These are phyloP conservation scores for Xylaria arbuscula DNA, from an alignment of 2,329 filamentous ascomycete species.

Conservation along the genomic window DNA sequence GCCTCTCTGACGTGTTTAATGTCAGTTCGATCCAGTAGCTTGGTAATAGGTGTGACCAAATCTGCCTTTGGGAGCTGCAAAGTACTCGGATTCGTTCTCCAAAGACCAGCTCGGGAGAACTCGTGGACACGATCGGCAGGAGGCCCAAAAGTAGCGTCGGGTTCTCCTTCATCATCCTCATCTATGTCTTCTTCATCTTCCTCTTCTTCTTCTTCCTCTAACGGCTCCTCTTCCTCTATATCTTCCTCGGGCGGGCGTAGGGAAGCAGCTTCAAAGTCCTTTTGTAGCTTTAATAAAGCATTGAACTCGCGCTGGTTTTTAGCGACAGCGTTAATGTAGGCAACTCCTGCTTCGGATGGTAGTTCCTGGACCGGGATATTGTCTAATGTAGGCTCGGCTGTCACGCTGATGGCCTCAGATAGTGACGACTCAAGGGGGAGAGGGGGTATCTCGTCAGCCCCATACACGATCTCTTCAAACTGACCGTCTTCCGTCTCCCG, in stretches of 20 bases:
- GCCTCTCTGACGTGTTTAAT: constrained; percentile 79
- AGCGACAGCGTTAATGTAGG: constrained; percentile 61
- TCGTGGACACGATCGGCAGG: constrained; percentile 73
- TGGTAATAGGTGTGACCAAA: constrained; percentile 75
- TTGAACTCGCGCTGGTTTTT: constrained; percentile 66
- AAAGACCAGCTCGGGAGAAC: constrained; percentile 78
- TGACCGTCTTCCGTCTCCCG: constrained; percentile 66
- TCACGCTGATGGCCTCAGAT: constrained; percentile 43
- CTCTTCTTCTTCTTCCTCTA: constrained; percentile 46
- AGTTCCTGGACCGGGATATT: constrained; percentile 41
- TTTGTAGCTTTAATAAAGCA: constrained; percentile 65
- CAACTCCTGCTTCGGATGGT: constrained; percentile 52
- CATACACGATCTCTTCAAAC: constrained; percentile 70
- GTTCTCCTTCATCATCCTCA: constrained; percentile 52
- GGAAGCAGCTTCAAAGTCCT: constrained; percentile 64
- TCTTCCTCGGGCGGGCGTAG: constrained; percentile 50
- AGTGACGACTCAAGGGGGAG: not conserved
- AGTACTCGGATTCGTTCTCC: constrained; percentile 77
- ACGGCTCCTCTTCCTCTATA: constrained; percentile 46
- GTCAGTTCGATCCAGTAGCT: constrained; percentile 74
- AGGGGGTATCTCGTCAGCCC: constrained; percentile 11
- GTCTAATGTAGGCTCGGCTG: constrained; percentile 40
- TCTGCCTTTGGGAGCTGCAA: constrained; percentile 77
- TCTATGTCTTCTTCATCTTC: constrained; percentile 54
- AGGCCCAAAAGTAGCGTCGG: constrained; percentile 46